A percentile compares a stretch with the other conserved stretches of the same genome.
Evolutionary conservation across 2,329 filamentous ascomycete genomes (phyloP).

Genomic region (Ophiocordyceps camponoti-leonardi): DNA sequence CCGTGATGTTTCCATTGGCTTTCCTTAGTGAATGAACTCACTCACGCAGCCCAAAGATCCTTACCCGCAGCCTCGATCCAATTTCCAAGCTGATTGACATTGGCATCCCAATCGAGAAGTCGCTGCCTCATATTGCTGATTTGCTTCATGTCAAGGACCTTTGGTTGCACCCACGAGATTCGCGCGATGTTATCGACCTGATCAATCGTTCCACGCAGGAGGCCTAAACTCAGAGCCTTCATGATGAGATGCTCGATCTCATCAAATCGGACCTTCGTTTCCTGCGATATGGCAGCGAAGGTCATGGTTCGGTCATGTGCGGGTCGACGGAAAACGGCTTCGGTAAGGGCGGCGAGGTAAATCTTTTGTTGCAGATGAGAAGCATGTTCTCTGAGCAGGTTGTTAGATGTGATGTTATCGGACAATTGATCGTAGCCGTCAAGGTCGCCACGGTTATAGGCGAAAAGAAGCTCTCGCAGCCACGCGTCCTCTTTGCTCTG

Average conservation of each 20-base stretch:
- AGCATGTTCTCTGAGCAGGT: conserved; percentile 62
- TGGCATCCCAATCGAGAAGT: conserved; percentile 86
- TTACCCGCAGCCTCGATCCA: conserved; percentile 92
- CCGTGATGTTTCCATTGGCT: no score
- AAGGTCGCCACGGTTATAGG: conserved; percentile 92
- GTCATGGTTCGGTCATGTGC: conserved; percentile 92
- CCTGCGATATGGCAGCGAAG: conserved; percentile 71
- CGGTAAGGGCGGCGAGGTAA: conserved; percentile 85
- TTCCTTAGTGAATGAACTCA: neutral
- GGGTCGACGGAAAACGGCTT: conserved; percentile 88
- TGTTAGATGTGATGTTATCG: conserved; percentile 64
- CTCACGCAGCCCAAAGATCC: conserved; percentile 82
- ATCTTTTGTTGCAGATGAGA: conserved; percentile 93
- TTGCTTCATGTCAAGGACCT: conserved; percentile 90
- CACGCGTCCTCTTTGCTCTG: conserved; percentile 60
- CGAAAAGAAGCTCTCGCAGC: conserved; percentile 90
- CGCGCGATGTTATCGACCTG: conserved; percentile 87
- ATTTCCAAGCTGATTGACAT: conserved; percentile 88
- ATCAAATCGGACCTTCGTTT: conserved; percentile 79
- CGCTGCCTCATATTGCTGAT: conserved; percentile 82
- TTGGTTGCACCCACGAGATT: conserved; percentile 98
- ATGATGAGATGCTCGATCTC: conserved; percentile 98
- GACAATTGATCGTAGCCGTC: conserved; percentile 71
- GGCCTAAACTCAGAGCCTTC: conserved; percentile 91
- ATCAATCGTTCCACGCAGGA: conserved; percentile 84